A percentile compares a stretch with the other conserved stretches of the same genome.
These are phyloP conservation scores for Aegilops bicornis DNA, from an alignment of 176 grass and related monocot species.

Conservation along the genomic window DNA sequence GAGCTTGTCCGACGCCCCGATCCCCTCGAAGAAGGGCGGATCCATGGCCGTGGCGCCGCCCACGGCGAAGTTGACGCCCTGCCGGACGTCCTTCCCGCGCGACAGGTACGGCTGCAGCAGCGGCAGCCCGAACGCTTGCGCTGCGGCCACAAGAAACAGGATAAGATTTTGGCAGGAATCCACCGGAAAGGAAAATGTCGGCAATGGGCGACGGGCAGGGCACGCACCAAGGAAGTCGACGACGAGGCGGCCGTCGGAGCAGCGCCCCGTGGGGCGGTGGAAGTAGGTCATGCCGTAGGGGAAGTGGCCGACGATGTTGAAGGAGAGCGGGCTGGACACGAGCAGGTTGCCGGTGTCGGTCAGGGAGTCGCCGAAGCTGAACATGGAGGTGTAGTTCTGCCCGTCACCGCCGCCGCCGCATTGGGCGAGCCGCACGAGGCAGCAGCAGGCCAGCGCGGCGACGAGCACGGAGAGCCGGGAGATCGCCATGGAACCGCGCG, in stretches of 20 bases:
- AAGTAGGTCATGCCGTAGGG: slow-evolving; percentile 98
- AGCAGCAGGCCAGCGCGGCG: slow-evolving; percentile 37
- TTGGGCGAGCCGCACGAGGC: slow-evolving; percentile 25
- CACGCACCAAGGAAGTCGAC: slow-evolving; percentile 73
- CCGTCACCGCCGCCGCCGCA: not conserved
- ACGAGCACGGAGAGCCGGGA: slow-evolving; percentile 29
- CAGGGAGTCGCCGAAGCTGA: slow-evolving; percentile 87
- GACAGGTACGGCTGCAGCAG: slow-evolving; percentile 67
- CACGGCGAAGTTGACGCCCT: slow-evolving; percentile 85
- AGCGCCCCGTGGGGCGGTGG: slow-evolving; percentile 71
- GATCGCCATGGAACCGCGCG: slow-evolving; percentile 43
- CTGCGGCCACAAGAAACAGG: slow-evolving; percentile 5
- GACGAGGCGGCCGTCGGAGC: slow-evolving; percentile 86
- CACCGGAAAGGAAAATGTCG: too few species aligned
- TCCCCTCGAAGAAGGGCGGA: slow-evolving; percentile 67
- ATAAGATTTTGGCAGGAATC: not conserved
- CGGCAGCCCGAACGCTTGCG: slow-evolving; percentile 76
- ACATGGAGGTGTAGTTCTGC: slow-evolving; percentile 77
- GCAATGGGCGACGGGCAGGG: not conserved
- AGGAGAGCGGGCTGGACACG: slow-evolving; percentile 49
- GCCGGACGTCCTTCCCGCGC: slow-evolving; percentile 39
- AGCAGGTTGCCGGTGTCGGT: slow-evolving; percentile 81
- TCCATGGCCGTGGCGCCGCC: slow-evolving; percentile 81
- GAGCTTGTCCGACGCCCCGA: slow-evolving; percentile 43
- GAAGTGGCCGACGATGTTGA: slow-evolving; percentile 53